Percentiles rank a stretch among this genome's conserved stretches.
These are phyloP conservation scores for Linum usitatissimum DNA, from an alignment of 345 rosid genomes.

Conservation along the genomic window DNA sequence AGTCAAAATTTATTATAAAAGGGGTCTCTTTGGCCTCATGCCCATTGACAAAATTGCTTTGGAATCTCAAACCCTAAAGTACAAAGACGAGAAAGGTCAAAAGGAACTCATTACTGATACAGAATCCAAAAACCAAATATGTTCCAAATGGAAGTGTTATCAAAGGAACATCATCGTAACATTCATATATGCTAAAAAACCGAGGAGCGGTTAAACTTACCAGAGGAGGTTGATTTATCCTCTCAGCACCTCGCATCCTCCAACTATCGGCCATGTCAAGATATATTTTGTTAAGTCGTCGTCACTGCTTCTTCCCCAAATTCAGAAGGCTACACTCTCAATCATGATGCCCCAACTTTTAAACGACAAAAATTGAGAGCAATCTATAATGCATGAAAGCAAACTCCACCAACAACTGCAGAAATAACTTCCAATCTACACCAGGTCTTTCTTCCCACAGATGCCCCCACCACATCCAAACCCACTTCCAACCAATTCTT, in stretches of 20 bases:
- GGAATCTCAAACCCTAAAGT: too few relatives aligned
- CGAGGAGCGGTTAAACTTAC: slow-evolving; percentile 22
- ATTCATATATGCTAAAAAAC: too few relatives aligned
- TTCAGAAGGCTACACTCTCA: slow-evolving; percentile 16
- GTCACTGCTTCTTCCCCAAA: slow-evolving; percentile 4
- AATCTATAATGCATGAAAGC: slow-evolving; percentile 9
- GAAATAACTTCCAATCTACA: slow-evolving; percentile 2
- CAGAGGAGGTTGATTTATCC: slow-evolving; percentile 67
- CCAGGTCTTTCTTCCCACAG: neutral
- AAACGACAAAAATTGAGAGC: neutral
- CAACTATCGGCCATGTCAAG: slow-evolving; percentile 15
- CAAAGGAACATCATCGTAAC: slow-evolving; percentile 1
- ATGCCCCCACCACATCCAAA: neutral
- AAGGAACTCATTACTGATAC: too few relatives aligned
- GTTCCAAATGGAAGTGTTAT: slow-evolving; percentile 1
- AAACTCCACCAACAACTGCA: neutral
- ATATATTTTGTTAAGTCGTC: slow-evolving; percentile 1
- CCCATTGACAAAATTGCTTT: too few relatives aligned
- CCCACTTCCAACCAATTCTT: neutral
- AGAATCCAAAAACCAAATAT: too few relatives aligned
- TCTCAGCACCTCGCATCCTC: slow-evolving; percentile 35
- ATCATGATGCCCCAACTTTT: neutral
- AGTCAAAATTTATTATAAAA: too few relatives aligned
- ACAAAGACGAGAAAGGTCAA: too few relatives aligned
- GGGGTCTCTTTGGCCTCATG: too few relatives aligned